Evolutionary conservation across 2,329 filamentous ascomycete genomes (phyloP).

Genomic region (Cladosporium sp.): DNA sequence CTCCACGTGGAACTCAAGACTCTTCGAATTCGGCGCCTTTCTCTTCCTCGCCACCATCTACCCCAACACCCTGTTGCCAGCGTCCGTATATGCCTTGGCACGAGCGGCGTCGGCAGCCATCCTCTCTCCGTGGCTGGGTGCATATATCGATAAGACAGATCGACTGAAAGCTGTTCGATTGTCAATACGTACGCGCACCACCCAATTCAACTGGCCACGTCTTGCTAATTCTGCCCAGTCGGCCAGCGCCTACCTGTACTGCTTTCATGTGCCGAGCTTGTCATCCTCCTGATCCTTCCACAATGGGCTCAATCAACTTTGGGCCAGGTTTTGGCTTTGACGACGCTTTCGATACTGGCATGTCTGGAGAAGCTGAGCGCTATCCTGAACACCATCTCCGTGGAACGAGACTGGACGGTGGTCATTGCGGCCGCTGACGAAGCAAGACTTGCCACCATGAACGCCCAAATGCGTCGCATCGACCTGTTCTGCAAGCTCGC

Average conservation of each 20-base stretch:
- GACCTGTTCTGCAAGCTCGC: constrained; percentile 57
- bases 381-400: constrained; percentile 61
- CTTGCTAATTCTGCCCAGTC: constrained; percentile 14
- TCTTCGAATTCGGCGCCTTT: constrained; percentile 49
- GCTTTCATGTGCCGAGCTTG: constrained; percentile 21
- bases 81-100: constrained; percentile 65
- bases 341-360: constrained; percentile 49
- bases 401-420: constrained; percentile 62
- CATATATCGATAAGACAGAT: constrained; percentile 52
- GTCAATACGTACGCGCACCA: constrained; percentile 32
- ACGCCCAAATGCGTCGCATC: constrained; percentile 57
- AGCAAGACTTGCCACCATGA: constrained; percentile 26
- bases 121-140: constrained; percentile 57
- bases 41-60: constrained; percentile 45
- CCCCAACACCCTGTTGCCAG: constrained; percentile 57
- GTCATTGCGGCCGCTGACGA: constrained; percentile 45
- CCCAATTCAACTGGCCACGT: background rate
- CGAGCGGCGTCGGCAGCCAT: constrained; percentile 56
- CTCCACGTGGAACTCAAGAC: constrained; percentile 47
- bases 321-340: constrained; percentile 21
- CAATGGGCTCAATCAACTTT: background rate
- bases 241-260: constrained; percentile 25
- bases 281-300: background rate
- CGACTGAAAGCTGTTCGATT: constrained; percentile 36
- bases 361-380: constrained; percentile 66